Evolutionary conservation across 441 rosid genomes (phyloP).

Genomic region (Omphalea diandra): DNA sequence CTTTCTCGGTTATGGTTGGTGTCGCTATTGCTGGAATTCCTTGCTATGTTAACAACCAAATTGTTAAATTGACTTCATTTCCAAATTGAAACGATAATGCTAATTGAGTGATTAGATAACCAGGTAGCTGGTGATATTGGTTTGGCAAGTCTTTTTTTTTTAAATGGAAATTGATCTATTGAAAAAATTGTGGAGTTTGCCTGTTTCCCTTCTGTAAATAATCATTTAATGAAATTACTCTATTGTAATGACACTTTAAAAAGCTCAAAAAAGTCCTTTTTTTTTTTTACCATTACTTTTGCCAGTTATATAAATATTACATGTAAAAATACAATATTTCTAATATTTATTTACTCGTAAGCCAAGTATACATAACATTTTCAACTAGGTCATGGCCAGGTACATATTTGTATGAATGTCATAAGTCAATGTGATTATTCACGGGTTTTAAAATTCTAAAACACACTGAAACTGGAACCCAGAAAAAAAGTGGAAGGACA

Average conservation of each 20-base stretch:
- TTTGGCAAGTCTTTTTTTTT: background rate
- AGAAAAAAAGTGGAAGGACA: background rate
- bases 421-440: background rate
- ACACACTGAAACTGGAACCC: background rate
- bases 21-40: background rate
- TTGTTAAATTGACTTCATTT: no score
- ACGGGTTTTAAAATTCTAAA: background rate
- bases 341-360: background rate
- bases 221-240: constrained; percentile 1
- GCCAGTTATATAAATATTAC: background rate
- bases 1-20: background rate
- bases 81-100: no score
- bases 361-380: background rate
- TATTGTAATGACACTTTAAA: background rate
- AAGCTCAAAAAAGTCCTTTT: background rate
- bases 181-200: background rate
- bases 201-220: background rate
- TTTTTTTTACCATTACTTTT: background rate
- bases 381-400: no score
- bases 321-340: background rate
- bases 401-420: background rate
- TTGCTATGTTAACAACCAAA: constrained; percentile 2
- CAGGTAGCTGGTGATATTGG: background rate
- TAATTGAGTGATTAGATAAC: background rate
- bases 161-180: no score